Percentiles rank a stretch among this genome's conserved stretches.
Conservation (phyloP, 345 rosid species). For the Diplotaxis tenuifolia region DNA sequence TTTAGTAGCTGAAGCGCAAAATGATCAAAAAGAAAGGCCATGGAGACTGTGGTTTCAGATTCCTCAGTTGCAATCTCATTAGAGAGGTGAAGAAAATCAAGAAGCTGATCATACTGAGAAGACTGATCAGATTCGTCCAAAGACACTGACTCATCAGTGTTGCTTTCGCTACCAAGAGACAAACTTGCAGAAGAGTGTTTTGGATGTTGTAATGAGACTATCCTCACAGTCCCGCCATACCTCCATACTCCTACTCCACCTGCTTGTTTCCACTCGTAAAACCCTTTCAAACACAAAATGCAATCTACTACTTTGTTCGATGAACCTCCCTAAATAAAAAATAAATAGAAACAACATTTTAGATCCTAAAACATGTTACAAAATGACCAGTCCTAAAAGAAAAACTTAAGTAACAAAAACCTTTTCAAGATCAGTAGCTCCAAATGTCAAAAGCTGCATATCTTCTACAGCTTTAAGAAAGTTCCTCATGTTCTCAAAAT, state of each 20-base stretch:
- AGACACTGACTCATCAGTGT: slow-evolving; percentile 76
- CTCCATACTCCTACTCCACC: slow-evolving; percentile 98
- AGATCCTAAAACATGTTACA: background rate
- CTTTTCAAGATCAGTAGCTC: slow-evolving; percentile 94
- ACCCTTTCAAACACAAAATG: slow-evolving; percentile 93
- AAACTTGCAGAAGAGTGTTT: slow-evolving; percentile 60
- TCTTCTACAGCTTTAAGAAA: slow-evolving; percentile 85
- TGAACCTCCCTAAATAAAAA: slow-evolving; percentile 69
- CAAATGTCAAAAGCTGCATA: slow-evolving; percentile 95
- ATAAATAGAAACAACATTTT: background rate
- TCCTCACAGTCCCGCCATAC: slow-evolving; percentile 95
- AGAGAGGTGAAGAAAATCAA: slow-evolving; percentile 88
- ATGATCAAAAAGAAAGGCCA: slow-evolving; percentile 82
- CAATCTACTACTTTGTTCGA: slow-evolving; percentile 95
- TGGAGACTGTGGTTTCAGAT: slow-evolving; percentile 64
- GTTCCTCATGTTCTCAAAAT: slow-evolving; percentile 96
- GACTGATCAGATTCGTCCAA: slow-evolving; percentile 73
- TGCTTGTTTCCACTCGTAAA: slow-evolving; percentile 86
- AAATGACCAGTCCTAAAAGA: background rate
- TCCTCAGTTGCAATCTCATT: slow-evolving; percentile 72
- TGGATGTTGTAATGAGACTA: slow-evolving; percentile 56
- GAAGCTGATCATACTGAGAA: slow-evolving; percentile 78
- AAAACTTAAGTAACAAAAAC: slow-evolving; percentile 32
- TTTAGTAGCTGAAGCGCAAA: slow-evolving; percentile 80
- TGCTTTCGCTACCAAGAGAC: slow-evolving; percentile 69